Evolutionary conservation across 176 grass and related monocot species (phyloP).

Genomic region (Triticum aestivum): IWGSC_CS_RefSeq_v2.1 NC_057807.1:210384828-210385327

Average conservation of each 20-base stretch:
- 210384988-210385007: constrained; percentile 88
- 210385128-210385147: constrained; percentile 81
- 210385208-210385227: constrained; percentile 84
- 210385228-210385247: constrained; percentile 65
- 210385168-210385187: constrained; percentile 61
- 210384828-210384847: constrained; percentile 40
- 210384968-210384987: constrained; percentile 89
- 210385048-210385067: constrained; percentile 62
- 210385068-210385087: constrained; percentile 39
- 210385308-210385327: constrained; percentile 87
- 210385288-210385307: constrained; percentile 99
- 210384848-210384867: constrained; percentile 33
- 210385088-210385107: constrained; percentile 41
- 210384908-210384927: constrained; percentile 71
- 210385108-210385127: constrained; percentile 57
- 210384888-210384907: constrained; percentile 65
- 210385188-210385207: constrained; percentile 77
- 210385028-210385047: constrained; percentile 86
- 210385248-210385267: constrained; percentile 45
- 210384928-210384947: constrained; percentile 59
- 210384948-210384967: constrained; percentile 72
- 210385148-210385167: constrained; percentile 52
- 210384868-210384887: constrained; percentile 54
- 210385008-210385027: constrained; percentile 83
- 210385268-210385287: constrained; percentile 72